phyloP scores from a whole-genome alignment of 139 green algal genomes.

The Haematococcus sp. region DNA sequence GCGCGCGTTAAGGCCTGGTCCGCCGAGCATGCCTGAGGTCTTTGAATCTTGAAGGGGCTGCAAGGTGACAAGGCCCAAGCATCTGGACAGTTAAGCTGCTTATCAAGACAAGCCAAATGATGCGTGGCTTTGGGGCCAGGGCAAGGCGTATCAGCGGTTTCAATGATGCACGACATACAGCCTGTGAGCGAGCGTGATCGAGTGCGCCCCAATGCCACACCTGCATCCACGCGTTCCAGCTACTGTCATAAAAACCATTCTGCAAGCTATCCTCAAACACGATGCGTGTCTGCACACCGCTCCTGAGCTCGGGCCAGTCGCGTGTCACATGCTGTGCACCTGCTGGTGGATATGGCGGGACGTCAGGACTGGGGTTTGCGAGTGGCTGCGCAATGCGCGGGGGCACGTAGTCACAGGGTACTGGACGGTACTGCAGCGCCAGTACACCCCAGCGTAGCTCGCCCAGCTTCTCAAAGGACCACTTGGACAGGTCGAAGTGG shows the following conservation, averaged over 20 bases:
- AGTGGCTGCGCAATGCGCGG: background rate
- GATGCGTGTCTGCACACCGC: no score
- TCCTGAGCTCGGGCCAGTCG: constrained; percentile 22
- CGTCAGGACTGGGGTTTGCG: background rate
- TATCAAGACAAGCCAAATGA: no score
- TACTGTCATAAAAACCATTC: no score
- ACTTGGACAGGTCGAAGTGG: constrained; percentile 16
- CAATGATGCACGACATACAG: no score
- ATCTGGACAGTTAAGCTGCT: no score
- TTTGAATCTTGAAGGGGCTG: background rate
- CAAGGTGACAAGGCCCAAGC: no score
- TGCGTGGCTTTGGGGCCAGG: no score
- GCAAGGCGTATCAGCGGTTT: no score
- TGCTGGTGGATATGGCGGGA: background rate
- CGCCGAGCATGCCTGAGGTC: background rate
- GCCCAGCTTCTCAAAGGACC: constrained; percentile 10
- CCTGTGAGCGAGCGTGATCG: no score
- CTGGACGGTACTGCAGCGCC: constrained; percentile 10
- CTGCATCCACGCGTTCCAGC: no score
- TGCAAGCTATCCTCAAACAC: constrained; percentile 1
- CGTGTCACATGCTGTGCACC: background rate
- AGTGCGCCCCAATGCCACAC: no score
- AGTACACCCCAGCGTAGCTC: constrained; percentile 21
- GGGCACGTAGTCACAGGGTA: constrained; percentile 21
- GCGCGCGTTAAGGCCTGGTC: background rate